Percentiles rank a stretch among this genome's conserved stretches.
These are phyloP conservation scores for Sisymbrium irio DNA, from an alignment of 345 rosid genomes.

Conservation along the genomic window DNA sequence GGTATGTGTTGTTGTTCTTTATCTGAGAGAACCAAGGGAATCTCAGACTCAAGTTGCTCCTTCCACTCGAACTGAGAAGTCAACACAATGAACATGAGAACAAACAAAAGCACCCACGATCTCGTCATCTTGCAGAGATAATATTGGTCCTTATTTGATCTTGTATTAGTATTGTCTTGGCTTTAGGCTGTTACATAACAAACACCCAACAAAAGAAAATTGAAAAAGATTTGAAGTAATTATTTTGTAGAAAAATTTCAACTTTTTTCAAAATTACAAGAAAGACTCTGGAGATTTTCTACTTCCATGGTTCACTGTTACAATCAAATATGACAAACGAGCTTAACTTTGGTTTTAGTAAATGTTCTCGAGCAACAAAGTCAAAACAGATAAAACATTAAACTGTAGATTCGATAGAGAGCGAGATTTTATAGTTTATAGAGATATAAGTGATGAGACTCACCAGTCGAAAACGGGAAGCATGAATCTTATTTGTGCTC, in stretches of 20 bases:
- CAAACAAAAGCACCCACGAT: constrained; percentile 62
- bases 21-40: constrained; percentile 22
- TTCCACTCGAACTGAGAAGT: constrained; percentile 83
- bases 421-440: no score
- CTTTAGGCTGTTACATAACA: constrained; percentile 22
- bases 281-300: not conserved
- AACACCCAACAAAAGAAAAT: not conserved
- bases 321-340: not conserved
- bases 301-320: not conserved
- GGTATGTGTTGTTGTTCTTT: constrained; percentile 41
- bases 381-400: constrained; percentile 3
- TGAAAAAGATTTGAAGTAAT: no score
- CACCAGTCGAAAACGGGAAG: constrained; percentile 9
- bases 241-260: not conserved
- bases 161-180: constrained; percentile 4
- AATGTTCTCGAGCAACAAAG: not conserved
- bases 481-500: not conserved
- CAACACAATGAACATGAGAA: constrained; percentile 56
- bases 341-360: not conserved
- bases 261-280: not conserved
- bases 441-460: no score
- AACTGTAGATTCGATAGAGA: not conserved
- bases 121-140: constrained; percentile 47
- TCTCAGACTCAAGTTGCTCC: constrained; percentile 60
- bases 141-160: not conserved